Percentiles rank a stretch among this genome's conserved stretches.
These are phyloP conservation scores for Penicillium hesseltinei DNA, from an alignment of 2,329 filamentous ascomycete genomes.

Conservation along the genomic window DNA sequence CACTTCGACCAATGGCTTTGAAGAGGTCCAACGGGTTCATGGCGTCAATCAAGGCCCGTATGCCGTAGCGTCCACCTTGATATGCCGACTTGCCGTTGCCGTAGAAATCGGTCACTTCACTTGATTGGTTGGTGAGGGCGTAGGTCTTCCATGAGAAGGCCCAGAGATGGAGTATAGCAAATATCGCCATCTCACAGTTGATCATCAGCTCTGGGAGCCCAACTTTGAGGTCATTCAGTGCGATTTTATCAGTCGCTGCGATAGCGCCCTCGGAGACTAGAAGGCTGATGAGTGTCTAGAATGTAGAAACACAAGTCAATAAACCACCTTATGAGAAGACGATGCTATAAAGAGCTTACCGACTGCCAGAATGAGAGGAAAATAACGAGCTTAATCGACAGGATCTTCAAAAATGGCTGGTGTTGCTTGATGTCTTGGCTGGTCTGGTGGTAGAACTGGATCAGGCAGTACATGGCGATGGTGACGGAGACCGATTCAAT, in stretches of 20 bases:
- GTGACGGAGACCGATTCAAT: constrained; percentile 72
- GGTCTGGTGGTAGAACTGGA: constrained; percentile 83
- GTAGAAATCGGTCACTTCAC: constrained; percentile 45
- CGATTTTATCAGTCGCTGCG: constrained; percentile 60
- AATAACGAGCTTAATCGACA: constrained; percentile 86
- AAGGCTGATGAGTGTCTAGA: constrained; percentile 57
- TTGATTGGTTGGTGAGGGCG: constrained; percentile 45
- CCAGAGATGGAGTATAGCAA: constrained; percentile 74
- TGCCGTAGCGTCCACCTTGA: constrained; percentile 62
- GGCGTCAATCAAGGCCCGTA: constrained; percentile 66
- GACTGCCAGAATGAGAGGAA: constrained; percentile 89
- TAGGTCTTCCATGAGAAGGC: constrained; percentile 79
- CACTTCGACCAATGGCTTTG: constrained; percentile 73
- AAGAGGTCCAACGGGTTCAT: constrained; percentile 80
- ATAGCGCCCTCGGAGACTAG: constrained; percentile 63
- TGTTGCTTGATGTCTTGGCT: constrained; percentile 66
- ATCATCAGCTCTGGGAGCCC: constrained; percentile 76
- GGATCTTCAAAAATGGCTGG: constrained; percentile 72
- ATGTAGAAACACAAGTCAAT: constrained; percentile 2
- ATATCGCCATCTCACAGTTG: constrained; percentile 81
- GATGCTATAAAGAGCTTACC: constrained; percentile 32
- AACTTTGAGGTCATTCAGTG: constrained; percentile 73
- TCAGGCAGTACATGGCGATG: constrained; percentile 83
- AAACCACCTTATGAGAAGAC: background rate
- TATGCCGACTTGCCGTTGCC: constrained; percentile 53